These are phyloP conservation scores for Pyrenochaeta sp. DNA, from an alignment of 2,329 filamentous ascomycete genomes.

Conservation along the genomic window DNA sequence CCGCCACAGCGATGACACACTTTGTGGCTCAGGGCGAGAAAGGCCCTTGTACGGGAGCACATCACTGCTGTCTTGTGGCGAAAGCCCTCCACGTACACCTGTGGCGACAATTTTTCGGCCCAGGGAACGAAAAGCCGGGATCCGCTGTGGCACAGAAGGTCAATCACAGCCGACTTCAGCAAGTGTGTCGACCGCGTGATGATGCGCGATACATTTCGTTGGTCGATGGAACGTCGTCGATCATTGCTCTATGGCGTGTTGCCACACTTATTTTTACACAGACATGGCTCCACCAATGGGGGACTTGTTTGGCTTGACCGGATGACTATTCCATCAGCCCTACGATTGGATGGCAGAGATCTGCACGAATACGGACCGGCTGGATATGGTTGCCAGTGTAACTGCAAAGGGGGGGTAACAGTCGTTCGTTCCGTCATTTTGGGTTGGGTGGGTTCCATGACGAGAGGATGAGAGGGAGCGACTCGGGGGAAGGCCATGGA, in stretches of 20 bases:
- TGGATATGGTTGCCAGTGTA: conserved; percentile 11
- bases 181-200: conserved; percentile 39
- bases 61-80: no score
- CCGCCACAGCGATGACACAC: not conserved
- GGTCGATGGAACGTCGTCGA: conserved; percentile 28
- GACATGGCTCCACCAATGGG: conserved; percentile 20
- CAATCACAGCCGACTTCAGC: conserved; percentile 24
- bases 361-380: conserved; percentile 14
- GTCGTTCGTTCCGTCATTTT: conserved; percentile 1
- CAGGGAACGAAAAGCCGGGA: conserved; percentile 4
- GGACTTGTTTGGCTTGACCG: conserved; percentile 20
- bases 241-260: conserved; percentile 22
- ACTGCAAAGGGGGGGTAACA: conserved; percentile 8
- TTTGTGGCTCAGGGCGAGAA: not conserved
- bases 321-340: conserved; percentile 17
- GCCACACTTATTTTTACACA: conserved; percentile 47
- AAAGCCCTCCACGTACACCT: no score
- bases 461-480: conserved; percentile 12
- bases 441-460: conserved; percentile 12
- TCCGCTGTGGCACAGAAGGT: conserved; percentile 26
- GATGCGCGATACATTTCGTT: conserved; percentile 30
- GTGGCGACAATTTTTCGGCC: conserved; percentile 7
- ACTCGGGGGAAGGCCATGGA: conserved; percentile 32
- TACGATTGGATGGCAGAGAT: conserved; percentile 18
- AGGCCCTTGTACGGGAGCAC: not conserved